These are phyloP conservation scores for Syncephalastrum contaminatum DNA, from an alignment of 371 early-diverging fungal genomes.

Conservation along the genomic window DNA sequence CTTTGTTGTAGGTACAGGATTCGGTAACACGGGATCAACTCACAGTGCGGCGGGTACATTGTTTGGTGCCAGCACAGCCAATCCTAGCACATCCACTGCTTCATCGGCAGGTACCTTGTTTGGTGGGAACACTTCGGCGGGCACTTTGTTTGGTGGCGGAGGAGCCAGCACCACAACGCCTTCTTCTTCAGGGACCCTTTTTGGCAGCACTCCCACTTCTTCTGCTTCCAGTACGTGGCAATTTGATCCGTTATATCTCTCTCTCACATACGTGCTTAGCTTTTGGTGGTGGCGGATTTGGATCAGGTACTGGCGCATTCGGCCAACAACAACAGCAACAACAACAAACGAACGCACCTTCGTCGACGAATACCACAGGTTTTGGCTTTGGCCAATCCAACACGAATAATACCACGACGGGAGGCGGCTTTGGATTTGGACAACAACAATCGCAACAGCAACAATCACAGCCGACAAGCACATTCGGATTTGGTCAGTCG, in stretches of 20 bases:
- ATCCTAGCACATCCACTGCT: not conserved
- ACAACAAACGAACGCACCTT: conserved; percentile 1
- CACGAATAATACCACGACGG: too few relatives aligned
- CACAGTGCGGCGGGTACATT: not conserved
- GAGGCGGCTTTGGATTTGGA: conserved; percentile 10
- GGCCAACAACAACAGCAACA: conserved; percentile 11
- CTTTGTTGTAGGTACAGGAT: not conserved
- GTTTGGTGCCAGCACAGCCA: not conserved
- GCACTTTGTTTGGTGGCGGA: not conserved
- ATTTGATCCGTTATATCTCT: not conserved
- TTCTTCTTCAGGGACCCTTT: conserved; percentile 1
- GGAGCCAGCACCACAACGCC: not conserved
- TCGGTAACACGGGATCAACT: not conserved
- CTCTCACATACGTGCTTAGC: conserved; percentile 2
- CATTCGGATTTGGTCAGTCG: too few relatives aligned
- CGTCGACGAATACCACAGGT: too few relatives aligned
- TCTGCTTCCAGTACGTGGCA: conserved; percentile 5
- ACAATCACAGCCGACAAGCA: too few relatives aligned
- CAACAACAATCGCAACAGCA: conserved; percentile 3
- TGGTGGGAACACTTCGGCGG: conserved; percentile 8
- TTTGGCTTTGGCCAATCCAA: too few relatives aligned
- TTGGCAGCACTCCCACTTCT: conserved; percentile 15
- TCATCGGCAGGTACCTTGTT: conserved; percentile 35
- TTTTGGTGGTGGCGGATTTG: conserved; percentile 2
- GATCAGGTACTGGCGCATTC: conserved; percentile 6